Conservation (phyloP, 1,284 basidiomycete species). For the Lignosus rhinocerotis region DNA sequence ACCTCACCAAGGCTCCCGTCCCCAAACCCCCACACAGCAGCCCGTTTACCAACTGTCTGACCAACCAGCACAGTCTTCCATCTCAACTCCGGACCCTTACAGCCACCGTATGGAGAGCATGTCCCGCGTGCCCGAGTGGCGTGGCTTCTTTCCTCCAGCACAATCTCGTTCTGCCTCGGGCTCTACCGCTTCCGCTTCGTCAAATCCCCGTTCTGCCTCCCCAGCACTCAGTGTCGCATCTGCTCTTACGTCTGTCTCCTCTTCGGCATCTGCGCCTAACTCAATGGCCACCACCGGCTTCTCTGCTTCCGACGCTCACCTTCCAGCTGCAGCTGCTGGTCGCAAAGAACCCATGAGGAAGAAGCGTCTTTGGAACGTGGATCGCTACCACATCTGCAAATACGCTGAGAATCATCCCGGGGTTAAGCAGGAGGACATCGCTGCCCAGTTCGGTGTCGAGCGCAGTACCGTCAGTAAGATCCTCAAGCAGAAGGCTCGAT, state of each 20-base stretch:
- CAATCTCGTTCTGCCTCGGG: conserved; percentile 46
- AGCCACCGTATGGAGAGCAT: not conserved
- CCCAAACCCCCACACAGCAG: conserved; percentile 42
- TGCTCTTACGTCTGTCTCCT: conserved; percentile 51
- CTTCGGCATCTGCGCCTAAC: conserved; percentile 37
- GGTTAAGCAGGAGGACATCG: conserved; percentile 81
- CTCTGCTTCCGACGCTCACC: conserved; percentile 16
- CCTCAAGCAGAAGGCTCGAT: conserved; percentile 79
- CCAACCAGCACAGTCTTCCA: not conserved
- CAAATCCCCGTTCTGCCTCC: conserved; percentile 56
- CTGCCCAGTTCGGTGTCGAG: conserved; percentile 74
- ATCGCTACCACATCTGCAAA: conserved; percentile 78
- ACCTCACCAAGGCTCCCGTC: conserved; percentile 35
- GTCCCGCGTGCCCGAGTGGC: conserved; percentile 4
- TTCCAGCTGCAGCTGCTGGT: not conserved
- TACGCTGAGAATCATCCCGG: conserved; percentile 64
- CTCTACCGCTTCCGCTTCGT: conserved; percentile 30
- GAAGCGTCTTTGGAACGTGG: conserved; percentile 69
- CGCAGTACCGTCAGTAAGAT: conserved; percentile 94
- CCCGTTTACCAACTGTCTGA: conserved; percentile 13
- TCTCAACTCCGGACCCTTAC: conserved; percentile 4
- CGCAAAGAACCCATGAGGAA: conserved; percentile 52
- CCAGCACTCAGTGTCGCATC: conserved; percentile 61
- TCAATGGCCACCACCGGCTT: conserved; percentile 33
- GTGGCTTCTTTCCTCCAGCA: conserved; percentile 27